phyloP scores from a whole-genome alignment of 768 basidiomycete genomes.

The Phlebiopsis flavidoalba region DNA sequence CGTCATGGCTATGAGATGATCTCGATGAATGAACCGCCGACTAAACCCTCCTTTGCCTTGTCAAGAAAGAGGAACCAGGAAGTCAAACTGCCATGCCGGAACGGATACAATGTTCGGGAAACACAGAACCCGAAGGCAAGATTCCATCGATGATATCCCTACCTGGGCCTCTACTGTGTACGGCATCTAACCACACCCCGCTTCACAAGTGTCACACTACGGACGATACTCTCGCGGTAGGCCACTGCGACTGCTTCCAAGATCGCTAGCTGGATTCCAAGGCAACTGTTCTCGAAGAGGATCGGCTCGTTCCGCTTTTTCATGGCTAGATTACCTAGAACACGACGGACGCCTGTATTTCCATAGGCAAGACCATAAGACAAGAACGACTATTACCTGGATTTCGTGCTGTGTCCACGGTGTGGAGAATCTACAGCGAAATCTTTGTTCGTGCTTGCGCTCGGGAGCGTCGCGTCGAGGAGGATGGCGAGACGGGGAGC shows the following conservation, averaged over 20 bases:
- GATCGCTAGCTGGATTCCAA: conserved; percentile 24
- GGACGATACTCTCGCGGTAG: conserved; percentile 56
- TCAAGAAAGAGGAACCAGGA: conserved; percentile 21
- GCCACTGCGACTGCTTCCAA: conserved; percentile 22
- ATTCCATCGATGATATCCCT: conserved; percentile 43
- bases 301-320: conserved; percentile 87
- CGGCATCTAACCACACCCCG: too few species aligned
- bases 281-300: conserved; percentile 67
- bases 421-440: conserved; percentile 81
- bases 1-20: conserved; percentile 52
- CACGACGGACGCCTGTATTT: conserved; percentile 81
- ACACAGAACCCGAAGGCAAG: too few species aligned
- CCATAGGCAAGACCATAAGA: conserved; percentile 89
- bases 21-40: conserved; percentile 37
- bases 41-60: conserved; percentile 14
- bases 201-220: conserved; percentile 54
- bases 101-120: too few species aligned
- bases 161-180: conserved; percentile 71
- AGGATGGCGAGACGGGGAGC: conserved; percentile 55
- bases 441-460: conserved; percentile 89
- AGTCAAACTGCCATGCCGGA: conserved; percentile 13
- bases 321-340: conserved; percentile 95
- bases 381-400: conserved; percentile 60
- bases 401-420: conserved; percentile 86
- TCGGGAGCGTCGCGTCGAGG: conserved; percentile 55